Evolutionary conservation across 352 stramenopile genomes (phyloP), one percentile per base, ranked within the genome.

Genomic region (Phytophthora citricola): DNA sequence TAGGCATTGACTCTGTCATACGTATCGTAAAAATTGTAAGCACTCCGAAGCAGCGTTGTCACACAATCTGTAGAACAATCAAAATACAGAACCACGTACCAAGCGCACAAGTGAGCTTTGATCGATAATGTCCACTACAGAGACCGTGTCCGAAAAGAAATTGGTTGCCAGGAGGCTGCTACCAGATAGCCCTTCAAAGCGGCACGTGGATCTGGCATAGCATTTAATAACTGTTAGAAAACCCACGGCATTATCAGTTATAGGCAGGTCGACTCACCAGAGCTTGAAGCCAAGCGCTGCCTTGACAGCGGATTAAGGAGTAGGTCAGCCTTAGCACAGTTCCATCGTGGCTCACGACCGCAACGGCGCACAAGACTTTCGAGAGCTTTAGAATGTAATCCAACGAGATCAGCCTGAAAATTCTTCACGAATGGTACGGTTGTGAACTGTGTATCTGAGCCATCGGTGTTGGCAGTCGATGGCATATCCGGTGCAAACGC

Each of bases 81-180:
- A 24, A 62, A 38, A 11, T 56, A 1, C 8, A 34, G n/a, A 36
- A 26, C 3, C 8, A 79, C 78, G 29, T 73, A 92, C 84, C 72
- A 95, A 71, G 40, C 85, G 83, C 20, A 95, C 87, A 72, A 95
- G 81, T 27, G 85, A 93, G 58, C 79, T 90, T 50, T 93, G 87
- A 65, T 95, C 85, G 15, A 95, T 92, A 40, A 92, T 87, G 39
- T 93, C 83, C 12, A 89, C 78, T 15, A 91, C 83, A 0, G 83
- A 89, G 7, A 73, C 64, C 66, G 79, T 76, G 47, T 94, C 86
- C 0, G 81, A 78, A 45, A 95, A 95, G 55, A 89, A 92, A 63
- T 95, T 93, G 27, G 87, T 95, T 2, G 87, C 87, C 5, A 95
- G 58, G 81, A 92, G 12, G 87, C 85, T 9, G 87, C 87, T 29